Evolutionary conservation across 257 asterid genomes (phyloP).

Genomic region (Solanum rostratum): DNA sequence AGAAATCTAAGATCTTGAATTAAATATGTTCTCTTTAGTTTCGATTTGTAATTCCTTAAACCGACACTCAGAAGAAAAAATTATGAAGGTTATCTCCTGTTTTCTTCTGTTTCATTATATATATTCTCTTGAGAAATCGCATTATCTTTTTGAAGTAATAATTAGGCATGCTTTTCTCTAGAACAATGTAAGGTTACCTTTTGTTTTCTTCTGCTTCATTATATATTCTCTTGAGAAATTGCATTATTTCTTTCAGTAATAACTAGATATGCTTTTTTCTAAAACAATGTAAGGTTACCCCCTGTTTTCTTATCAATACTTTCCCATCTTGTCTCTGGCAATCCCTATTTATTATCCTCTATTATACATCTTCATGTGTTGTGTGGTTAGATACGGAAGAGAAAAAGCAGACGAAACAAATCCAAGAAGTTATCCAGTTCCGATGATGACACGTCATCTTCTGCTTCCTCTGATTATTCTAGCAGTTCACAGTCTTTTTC

Average conservation of each 20-base stretch:
- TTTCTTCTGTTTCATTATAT: no score
- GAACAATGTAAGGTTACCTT: neutral
- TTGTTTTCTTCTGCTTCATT: no score
- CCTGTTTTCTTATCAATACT: neutral
- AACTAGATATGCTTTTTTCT: neutral
- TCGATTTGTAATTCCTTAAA: neutral
- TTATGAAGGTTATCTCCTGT: neutral
- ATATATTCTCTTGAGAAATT: neutral
- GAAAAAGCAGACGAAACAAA: conserved; percentile 42
- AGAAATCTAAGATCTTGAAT: neutral
- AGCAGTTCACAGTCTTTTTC: conserved; percentile 38
- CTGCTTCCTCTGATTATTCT: conserved; percentile 41
- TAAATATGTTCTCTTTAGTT: neutral
- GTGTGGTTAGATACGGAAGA: conserved; percentile 30
- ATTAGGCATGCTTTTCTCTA: neutral
- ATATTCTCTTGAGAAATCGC: neutral
- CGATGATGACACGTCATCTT: conserved; percentile 29
- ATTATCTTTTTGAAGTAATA: neutral
- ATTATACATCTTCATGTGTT: conserved; percentile 1
- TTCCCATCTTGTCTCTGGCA: neutral
- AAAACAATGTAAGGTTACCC: neutral
- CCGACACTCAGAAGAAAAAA: neutral
- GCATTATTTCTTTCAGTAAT: neutral
- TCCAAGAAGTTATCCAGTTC: conserved; percentile 36
- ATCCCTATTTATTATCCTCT: neutral